These are phyloP conservation scores for Fusarium miscanthi DNA, from an alignment of 2,329 filamentous ascomycete genomes.

Conservation along the genomic window DNA sequence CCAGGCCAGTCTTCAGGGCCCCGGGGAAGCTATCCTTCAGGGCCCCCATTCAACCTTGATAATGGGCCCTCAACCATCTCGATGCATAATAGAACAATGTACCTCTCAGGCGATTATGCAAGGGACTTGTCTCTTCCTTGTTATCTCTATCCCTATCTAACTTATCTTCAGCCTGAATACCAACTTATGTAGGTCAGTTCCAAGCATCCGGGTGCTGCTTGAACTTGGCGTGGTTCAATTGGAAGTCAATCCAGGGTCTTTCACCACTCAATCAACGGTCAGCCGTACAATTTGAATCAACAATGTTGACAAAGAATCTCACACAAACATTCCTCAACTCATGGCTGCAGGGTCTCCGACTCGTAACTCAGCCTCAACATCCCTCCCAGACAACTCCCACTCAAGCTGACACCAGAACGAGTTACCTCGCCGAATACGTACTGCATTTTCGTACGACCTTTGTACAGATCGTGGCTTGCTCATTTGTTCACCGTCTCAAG, in stretches of 20 bases:
- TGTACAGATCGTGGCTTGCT: slow-evolving; percentile 36
- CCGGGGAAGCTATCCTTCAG: slow-evolving; percentile 18
- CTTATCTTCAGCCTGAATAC: slow-evolving; percentile 5
- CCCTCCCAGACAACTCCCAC: neutral
- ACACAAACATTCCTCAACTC: neutral
- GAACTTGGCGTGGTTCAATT: neutral
- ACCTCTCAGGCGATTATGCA: slow-evolving; percentile 12
- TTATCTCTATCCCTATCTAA: neutral
- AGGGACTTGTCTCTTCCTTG: slow-evolving; percentile 5
- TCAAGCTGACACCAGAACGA: slow-evolving; percentile 1
- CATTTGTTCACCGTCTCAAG: slow-evolving; percentile 40
- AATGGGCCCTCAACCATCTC: slow-evolving; percentile 3
- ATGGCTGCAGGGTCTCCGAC: neutral
- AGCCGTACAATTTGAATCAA: neutral
- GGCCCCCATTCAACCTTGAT: slow-evolving; percentile 1
- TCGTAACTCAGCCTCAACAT: slow-evolving; percentile 10
- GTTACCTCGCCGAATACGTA: slow-evolving; percentile 25
- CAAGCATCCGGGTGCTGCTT: neutral
- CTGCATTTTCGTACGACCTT: slow-evolving; percentile 40
- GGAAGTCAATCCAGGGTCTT: neutral
- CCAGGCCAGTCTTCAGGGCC: neutral
- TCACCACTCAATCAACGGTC: neutral
- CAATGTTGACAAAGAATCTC: neutral
- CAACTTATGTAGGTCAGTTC: slow-evolving; percentile 7
- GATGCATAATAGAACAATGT: neutral